Evolutionary conservation across 441 rosid species (phyloP).

Genomic region (Populus hybrid): DNA sequence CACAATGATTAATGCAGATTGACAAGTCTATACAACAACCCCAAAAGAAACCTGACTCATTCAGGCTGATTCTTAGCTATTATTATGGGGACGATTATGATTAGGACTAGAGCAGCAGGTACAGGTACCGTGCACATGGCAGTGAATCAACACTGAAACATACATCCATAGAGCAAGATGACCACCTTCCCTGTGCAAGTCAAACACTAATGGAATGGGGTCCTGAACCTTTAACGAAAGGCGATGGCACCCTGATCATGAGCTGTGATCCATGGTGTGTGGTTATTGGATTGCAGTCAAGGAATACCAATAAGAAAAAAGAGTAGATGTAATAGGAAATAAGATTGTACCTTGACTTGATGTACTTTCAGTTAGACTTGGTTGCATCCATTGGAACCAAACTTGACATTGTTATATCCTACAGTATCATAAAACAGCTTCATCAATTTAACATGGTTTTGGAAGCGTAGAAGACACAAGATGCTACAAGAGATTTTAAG

Average conservation of each 20-base stretch:
- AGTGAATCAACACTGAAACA: background rate
- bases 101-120: background rate
- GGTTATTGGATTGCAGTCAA: background rate
- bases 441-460: background rate
- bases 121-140: background rate
- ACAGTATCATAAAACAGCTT: background rate
- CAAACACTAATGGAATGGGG: constrained; percentile 19
- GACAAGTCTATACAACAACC: background rate
- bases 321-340: background rate
- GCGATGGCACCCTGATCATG: background rate
- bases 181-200: background rate
- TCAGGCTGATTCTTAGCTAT: background rate
- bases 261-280: background rate
- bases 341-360: constrained; percentile 7
- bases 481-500: background rate
- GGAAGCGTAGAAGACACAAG: background rate
- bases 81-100: background rate
- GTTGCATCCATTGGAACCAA: background rate
- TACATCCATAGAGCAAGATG: no score
- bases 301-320: background rate
- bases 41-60: background rate
- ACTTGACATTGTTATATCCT: background rate
- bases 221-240: constrained; percentile 13
- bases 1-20: background rate
- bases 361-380: background rate